Percentiles rank a stretch among this genome's conserved stretches.
Conservation (phyloP, 306 rosid genomes). For the Acacia crassicarpa region DNA sequence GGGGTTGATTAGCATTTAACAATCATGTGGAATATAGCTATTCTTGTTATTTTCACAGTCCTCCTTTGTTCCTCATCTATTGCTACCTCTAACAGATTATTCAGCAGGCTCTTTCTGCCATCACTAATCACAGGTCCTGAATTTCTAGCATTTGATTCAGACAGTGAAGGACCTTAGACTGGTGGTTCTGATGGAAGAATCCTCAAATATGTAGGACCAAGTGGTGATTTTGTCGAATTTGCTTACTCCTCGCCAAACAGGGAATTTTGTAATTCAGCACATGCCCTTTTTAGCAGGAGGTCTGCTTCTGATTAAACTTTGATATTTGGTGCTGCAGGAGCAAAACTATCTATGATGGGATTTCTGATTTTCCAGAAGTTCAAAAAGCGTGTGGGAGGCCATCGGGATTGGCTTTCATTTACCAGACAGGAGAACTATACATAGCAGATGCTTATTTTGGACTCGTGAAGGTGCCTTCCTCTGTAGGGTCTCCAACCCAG, state of each 20-base stretch:
- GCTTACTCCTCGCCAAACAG: neutral
- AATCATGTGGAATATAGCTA: neutral
- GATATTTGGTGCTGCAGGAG: slow-evolving; percentile 30
- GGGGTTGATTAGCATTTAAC: neutral
- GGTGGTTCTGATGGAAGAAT: slow-evolving; percentile 4
- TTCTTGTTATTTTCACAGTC: neutral
- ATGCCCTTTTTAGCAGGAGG: neutral
- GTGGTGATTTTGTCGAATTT: neutral
- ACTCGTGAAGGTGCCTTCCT: slow-evolving; percentile 8
- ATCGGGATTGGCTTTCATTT: slow-evolving; percentile 46
- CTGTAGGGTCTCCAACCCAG: slow-evolving; percentile 37
- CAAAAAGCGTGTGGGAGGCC: slow-evolving; percentile 60
- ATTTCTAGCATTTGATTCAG: neutral
- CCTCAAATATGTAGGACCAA: neutral
- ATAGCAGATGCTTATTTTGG: slow-evolving; percentile 52
- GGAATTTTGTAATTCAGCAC: neutral
- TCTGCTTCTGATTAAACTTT: neutral
- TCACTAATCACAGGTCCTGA: neutral
- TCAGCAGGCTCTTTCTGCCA: neutral
- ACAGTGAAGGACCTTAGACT: neutral
- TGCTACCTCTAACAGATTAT: neutral
- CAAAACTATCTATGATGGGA: slow-evolving; percentile 47
- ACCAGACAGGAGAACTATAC: slow-evolving; percentile 31
- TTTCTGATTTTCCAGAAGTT: slow-evolving; percentile 38
- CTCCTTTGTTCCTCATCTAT: neutral